A percentile compares a stretch with the other conserved stretches of the same genome.
Conservation (phyloP, 176 grass and related monocot species). For the Alopecurus myosuroides region DNA sequence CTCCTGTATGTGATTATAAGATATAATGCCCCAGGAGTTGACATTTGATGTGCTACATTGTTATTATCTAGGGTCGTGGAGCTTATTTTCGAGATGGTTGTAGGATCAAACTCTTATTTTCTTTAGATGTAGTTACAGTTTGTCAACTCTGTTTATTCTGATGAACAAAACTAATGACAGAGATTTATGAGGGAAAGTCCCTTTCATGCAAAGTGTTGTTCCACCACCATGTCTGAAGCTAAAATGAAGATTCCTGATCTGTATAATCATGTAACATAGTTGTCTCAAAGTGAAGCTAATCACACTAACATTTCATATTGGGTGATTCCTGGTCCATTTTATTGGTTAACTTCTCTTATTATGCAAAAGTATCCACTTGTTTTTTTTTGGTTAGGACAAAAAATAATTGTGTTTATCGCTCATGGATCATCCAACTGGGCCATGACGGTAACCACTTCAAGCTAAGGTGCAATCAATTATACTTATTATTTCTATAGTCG, state of each 20-base stretch:
- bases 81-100: constrained; percentile 18
- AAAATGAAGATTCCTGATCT: background rate
- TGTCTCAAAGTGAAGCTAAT: background rate
- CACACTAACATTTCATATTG: background rate
- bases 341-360: background rate
- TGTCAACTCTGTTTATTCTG: constrained; percentile 22
- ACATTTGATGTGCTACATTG: background rate
- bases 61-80: background rate
- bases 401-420: background rate
- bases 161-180: constrained; percentile 9
- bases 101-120: background rate
- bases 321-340: background rate
- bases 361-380: background rate
- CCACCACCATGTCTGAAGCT: too few relatives aligned
- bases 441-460: background rate
- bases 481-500: background rate
- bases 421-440: background rate
- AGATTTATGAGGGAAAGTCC: background rate
- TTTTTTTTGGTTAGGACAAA: constrained; percentile 8
- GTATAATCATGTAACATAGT: background rate
- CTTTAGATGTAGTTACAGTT: background rate
- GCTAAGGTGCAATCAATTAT: constrained; percentile 1
- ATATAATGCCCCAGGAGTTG: background rate
- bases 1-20: background rate
- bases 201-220: too few relatives aligned